These are phyloP conservation scores for Triticum turgidum DNA, from an alignment of 176 grass and related monocot species.

Conservation along the genomic window DNA sequence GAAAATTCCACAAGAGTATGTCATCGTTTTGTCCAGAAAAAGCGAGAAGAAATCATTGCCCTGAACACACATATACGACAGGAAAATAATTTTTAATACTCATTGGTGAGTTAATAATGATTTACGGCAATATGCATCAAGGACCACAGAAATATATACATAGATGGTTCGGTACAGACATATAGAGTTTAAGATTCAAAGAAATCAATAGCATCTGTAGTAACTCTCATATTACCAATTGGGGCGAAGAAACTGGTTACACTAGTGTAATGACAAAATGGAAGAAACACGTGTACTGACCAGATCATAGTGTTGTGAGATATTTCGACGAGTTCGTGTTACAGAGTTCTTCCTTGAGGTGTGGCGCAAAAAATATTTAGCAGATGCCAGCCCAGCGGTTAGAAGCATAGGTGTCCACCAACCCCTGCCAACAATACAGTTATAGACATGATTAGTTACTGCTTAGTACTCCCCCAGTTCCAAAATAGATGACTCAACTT, in stretches of 20 bases:
- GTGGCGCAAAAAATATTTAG: conserved; percentile 75
- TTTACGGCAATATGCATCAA: neutral
- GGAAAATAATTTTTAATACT: neutral
- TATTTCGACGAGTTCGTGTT: conserved; percentile 67
- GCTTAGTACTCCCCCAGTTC: neutral
- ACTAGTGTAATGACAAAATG: neutral
- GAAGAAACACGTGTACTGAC: neutral
- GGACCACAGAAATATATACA: neutral
- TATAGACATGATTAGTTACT: neutral
- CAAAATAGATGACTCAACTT: too few species aligned
- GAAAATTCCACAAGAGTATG: conserved; percentile 77
- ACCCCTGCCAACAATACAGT: conserved; percentile 37
- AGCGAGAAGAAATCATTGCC: conserved; percentile 80
- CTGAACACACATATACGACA: conserved; percentile 18
- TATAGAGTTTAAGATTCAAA: neutral
- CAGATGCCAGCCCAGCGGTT: conserved; percentile 71
- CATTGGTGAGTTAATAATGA: neutral
- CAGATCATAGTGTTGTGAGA: conserved; percentile 89
- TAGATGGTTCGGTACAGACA: neutral
- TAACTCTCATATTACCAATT: neutral
- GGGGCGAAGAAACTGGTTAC: neutral
- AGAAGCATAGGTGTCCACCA: conserved; percentile 83
- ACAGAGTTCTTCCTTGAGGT: conserved; percentile 65
- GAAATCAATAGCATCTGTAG: too few species aligned
- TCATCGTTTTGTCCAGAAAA: conserved; percentile 91